These are phyloP conservation scores for Willaertia magna DNA, from an alignment of 208 protist genomes.

Conservation along the genomic window DNA sequence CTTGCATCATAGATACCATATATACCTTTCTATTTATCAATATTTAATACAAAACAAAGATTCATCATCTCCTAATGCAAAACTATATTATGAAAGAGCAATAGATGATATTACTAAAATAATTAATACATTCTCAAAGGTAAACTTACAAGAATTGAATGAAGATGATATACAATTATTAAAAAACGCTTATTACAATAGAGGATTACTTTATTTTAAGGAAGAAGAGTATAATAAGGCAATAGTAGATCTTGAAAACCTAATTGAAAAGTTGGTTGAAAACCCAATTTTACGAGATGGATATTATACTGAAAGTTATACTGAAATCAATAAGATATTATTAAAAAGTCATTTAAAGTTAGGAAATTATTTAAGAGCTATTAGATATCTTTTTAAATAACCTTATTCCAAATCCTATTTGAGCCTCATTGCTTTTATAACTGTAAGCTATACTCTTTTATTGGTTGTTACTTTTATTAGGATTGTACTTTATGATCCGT, in stretches of 20 bases:
- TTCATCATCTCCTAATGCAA: too few relatives aligned
- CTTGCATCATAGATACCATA: neutral
- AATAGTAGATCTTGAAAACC: neutral
- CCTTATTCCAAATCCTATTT: too few relatives aligned
- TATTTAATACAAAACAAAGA: neutral
- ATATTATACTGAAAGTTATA: too few relatives aligned
- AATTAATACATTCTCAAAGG: neutral
- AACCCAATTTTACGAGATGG: too few relatives aligned
- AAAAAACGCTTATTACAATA: neutral
- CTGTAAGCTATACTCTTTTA: too few relatives aligned
- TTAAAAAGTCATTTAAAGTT: neutral
- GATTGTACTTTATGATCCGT: too few relatives aligned
- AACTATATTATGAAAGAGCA: too few relatives aligned
- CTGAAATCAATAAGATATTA: neutral
- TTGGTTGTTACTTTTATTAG: too few relatives aligned
- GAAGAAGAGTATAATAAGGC: neutral
- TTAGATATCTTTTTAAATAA: neutral
- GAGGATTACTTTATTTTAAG: neutral
- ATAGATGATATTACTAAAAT: neutral
- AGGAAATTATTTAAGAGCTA: neutral
- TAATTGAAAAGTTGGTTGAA: too few relatives aligned
- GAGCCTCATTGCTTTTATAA: too few relatives aligned
- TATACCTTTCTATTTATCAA: neutral
- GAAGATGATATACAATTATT: neutral
- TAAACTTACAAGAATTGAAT: too few relatives aligned